phyloP scores from a whole-genome alignment of 2,329 filamentous ascomycete genomes.

The Fusarium fujikuroi region DNA sequence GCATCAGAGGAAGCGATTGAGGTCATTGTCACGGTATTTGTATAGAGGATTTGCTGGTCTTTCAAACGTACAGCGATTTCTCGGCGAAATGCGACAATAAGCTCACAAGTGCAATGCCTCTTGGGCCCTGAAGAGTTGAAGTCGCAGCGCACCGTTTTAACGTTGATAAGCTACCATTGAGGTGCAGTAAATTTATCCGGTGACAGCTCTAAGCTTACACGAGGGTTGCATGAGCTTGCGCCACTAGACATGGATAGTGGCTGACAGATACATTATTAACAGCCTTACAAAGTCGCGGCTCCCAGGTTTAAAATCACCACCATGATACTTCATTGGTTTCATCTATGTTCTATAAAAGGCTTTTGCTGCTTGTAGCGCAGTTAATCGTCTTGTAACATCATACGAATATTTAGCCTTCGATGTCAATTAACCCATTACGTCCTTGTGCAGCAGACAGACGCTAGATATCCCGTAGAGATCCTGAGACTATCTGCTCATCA shows the following conservation, averaged over 20 bases:
- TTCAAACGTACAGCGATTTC: not conserved
- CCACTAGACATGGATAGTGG: conserved; percentile 25
- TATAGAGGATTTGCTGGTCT: not conserved
- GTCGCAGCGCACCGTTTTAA: not conserved
- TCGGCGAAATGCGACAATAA: conserved; percentile 9
- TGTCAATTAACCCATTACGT: not conserved
- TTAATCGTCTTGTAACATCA: not conserved
- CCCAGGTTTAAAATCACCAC: not conserved
- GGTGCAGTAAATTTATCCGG: conserved; percentile 20
- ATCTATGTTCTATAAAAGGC: conserved; percentile 11
- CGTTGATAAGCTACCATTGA: not conserved
- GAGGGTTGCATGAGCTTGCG: conserved; percentile 32
- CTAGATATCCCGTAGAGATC: not conserved
- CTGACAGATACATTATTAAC: conserved; percentile 27
- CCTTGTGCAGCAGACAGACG: not conserved
- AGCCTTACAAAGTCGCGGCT: not conserved
- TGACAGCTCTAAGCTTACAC: conserved; percentile 13
- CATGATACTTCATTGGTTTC: not conserved
- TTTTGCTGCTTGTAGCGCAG: not conserved
- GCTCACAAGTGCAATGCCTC: conserved; percentile 31
- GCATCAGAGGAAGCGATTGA: conserved; percentile 45
- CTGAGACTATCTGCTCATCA: conserved; percentile 57
- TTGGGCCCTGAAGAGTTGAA: conserved; percentile 7
- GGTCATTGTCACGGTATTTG: conserved; percentile 1
- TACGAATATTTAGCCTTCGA: not conserved